Conservation (phyloP, 2,329 filamentous ascomycete species). For the Amesomyces nigricolor region DNA sequence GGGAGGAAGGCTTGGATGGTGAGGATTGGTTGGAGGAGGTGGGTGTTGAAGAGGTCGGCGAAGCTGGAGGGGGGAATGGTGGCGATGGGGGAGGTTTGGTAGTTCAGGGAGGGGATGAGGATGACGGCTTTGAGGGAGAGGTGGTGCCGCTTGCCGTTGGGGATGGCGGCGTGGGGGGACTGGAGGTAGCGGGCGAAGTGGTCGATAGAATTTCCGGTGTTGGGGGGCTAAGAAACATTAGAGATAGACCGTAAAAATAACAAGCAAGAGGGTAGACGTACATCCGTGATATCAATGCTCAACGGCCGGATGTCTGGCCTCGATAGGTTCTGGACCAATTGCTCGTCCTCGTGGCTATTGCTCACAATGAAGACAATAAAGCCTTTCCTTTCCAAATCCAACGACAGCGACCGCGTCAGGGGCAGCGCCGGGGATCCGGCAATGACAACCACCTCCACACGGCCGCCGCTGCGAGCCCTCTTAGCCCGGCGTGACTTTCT, state of each 20-base stretch:
- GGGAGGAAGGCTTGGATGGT: constrained; percentile 87
- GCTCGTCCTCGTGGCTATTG: constrained; percentile 77
- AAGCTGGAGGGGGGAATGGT: constrained; percentile 79
- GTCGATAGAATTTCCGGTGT: constrained; percentile 62
- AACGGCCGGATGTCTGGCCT: constrained; percentile 77
- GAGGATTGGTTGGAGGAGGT: constrained; percentile 82
- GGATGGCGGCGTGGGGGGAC: constrained; percentile 68
- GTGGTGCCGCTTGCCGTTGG: constrained; percentile 68
- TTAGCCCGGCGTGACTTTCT: constrained; percentile 68
- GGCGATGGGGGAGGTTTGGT: constrained; percentile 77
- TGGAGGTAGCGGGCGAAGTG: constrained; percentile 67
- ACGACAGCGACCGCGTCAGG: constrained; percentile 72
- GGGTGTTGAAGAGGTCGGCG: constrained; percentile 86
- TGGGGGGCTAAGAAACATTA: constrained; percentile 50
- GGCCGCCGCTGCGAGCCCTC: constrained; percentile 73
- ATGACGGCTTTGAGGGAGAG: constrained; percentile 74
- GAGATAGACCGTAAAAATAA: constrained; percentile 5
- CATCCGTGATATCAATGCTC: constrained; percentile 75
- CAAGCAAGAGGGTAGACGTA: constrained; percentile 37
- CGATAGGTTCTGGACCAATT: constrained; percentile 68
- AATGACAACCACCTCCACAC: constrained; percentile 80
- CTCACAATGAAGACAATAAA: constrained; percentile 93
- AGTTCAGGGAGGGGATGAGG: constrained; percentile 74
- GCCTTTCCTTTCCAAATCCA: constrained; percentile 84
- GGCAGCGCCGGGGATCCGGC: constrained; percentile 83